Conservation (phyloP, 2,329 filamentous ascomycete species). For the Lojkania enalia region DNA sequence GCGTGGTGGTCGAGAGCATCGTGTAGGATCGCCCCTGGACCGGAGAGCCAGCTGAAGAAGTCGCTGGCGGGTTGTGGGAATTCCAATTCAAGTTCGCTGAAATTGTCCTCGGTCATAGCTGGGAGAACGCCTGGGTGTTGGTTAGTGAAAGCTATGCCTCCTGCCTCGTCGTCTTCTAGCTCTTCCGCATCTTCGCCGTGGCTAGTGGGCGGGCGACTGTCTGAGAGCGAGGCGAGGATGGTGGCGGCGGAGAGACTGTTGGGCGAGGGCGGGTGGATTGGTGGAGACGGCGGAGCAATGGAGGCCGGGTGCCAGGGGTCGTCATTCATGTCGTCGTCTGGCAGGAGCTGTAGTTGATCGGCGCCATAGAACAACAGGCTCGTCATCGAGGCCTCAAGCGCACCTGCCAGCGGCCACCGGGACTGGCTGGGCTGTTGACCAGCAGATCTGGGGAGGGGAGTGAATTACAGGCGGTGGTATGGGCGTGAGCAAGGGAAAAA, state of each 20-base stretch:
- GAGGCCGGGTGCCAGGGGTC: conserved; percentile 14
- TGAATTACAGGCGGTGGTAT: conserved; percentile 1
- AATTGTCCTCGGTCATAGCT: conserved; percentile 7
- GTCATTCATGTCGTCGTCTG: conserved; percentile 16
- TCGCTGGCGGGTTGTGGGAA: neutral
- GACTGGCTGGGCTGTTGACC: neutral
- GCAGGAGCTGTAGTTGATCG: neutral
- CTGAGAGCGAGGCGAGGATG: conserved; percentile 34
- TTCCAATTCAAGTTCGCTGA: no score
- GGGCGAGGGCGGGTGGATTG: conserved; percentile 19
- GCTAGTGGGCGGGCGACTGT: conserved; percentile 33
- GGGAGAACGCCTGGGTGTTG: conserved; percentile 14
- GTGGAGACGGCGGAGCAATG: conserved; percentile 3
- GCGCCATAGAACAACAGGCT: conserved; percentile 19
- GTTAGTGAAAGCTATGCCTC: conserved; percentile 33
- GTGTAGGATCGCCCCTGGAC: neutral
- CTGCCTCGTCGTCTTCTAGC: conserved; percentile 12
- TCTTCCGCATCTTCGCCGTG: conserved; percentile 23
- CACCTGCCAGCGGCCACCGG: conserved; percentile 12
- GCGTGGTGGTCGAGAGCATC: conserved; percentile 14
- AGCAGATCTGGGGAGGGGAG: conserved; percentile 7
- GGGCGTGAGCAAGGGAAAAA: conserved; percentile 5
- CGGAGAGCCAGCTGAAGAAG: neutral
- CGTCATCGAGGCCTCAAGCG: conserved; percentile 25
- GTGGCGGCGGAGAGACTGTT: conserved; percentile 29